phyloP scores from a whole-genome alignment of 768 basidiomycete genomes.

The Pleurotus eryngii region DNA sequence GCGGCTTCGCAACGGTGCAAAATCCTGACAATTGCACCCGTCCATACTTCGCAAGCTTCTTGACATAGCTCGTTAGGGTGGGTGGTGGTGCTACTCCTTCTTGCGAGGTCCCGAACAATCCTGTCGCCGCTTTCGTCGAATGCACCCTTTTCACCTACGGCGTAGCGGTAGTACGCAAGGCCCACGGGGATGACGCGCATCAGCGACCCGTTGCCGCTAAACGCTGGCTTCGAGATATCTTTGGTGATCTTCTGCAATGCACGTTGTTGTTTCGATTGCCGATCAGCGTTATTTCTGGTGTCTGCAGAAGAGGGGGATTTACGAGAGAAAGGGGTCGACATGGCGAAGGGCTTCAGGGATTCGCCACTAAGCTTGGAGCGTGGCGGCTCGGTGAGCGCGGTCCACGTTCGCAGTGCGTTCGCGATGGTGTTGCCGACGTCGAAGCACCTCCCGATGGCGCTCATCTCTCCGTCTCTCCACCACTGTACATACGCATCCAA shows the following conservation, averaged over 20 bases:
- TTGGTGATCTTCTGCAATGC: constrained; percentile 27
- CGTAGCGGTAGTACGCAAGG: constrained; percentile 33
- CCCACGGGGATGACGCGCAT: constrained; percentile 45
- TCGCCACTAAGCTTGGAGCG: too few relatives aligned
- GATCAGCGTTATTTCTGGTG: not conserved
- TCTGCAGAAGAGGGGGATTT: not conserved
- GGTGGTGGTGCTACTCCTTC: constrained; percentile 38
- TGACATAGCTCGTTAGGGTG: constrained; percentile 39
- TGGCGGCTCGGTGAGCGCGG: not conserved
- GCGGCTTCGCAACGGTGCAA: constrained; percentile 23
- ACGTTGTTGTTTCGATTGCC: not conserved
- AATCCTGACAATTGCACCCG: constrained; percentile 28
- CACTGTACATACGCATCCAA: constrained; percentile 31
- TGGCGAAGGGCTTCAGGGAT: not conserved
- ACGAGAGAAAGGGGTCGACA: not conserved
- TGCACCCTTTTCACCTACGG: constrained; percentile 2
- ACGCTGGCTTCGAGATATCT: constrained; percentile 22
- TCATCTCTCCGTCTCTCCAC: constrained; percentile 29
- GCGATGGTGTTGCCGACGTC: constrained; percentile 36
- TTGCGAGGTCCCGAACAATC: constrained; percentile 27
- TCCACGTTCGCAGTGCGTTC: constrained; percentile 22
- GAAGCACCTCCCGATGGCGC: constrained; percentile 33
- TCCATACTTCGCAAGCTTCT: constrained; percentile 42
- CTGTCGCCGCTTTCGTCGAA: constrained; percentile 25
- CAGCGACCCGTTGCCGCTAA: constrained; percentile 39